Evolutionary conservation across 2,329 filamentous ascomycete species (phyloP), one percentile per base, ranked within the genome.

Genomic region (Penicillium italicum): DNA sequence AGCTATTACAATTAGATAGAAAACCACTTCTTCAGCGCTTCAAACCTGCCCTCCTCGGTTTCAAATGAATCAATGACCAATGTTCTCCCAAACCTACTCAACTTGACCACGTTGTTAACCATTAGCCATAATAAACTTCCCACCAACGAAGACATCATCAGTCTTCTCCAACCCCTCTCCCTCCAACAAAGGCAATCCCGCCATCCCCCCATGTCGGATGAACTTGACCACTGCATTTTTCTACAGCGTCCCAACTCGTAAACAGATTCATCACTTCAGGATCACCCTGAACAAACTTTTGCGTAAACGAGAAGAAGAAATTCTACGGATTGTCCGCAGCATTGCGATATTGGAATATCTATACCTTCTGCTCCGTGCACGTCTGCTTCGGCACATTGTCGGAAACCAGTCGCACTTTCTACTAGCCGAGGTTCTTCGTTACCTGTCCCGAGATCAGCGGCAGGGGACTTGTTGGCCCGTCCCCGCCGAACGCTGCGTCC

Each of bases 401-500:
- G 9, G 75, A 69, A 4, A 79, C 66, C 3, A 85, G 73, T 0
- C 82, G 79, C n/a, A 83, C 73, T 54, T 83, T 72, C 63, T 86
- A 83, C 1, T 76, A 70, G 11, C 82, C 83, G n/a, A 84, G 67
- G 66, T 84, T 82, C 54, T 69, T 63, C 47, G 75, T 70, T 4
- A 76, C 66, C 3, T 68, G 61, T 3, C 72, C 73, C 8, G 74
- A 69, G 4, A 74, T 64, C 2, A 87, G 68, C 0, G 78, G 80
- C 22, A 87, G 71, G 1, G 85, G 84, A n/a, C 69, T 68, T 2
- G 79, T 85, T 1, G 82, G 74, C 3, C 83, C 83, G 63, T 86
- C 82, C 10, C 84, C 82, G 33, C 85, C 85, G 62, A 88, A 87
- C 3, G 77, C 80, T 5, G 82, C 80, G 63, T 88, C 85, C 1